A percentile compares a stretch with the other conserved stretches of the same genome.
Evolutionary conservation across 768 basidiomycete genomes (phyloP).

Genomic region (Pisolithus microcarpus): DNA sequence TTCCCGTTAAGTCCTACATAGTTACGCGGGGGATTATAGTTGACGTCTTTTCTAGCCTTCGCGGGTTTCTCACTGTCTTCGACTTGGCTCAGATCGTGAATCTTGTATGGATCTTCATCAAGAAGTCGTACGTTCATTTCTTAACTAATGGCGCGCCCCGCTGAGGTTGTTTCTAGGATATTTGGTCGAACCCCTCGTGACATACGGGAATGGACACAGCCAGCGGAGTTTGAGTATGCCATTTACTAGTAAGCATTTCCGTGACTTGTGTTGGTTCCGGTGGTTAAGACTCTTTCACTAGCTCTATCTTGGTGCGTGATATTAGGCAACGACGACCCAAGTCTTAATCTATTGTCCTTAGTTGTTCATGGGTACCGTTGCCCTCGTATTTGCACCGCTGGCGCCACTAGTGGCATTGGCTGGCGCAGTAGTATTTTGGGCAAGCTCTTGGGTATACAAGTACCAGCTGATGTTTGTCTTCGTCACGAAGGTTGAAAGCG

Average conservation of each 20-base stretch:
- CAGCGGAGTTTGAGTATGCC: constrained; percentile 82
- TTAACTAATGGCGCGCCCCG: constrained; percentile 1
- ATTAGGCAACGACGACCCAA: not conserved
- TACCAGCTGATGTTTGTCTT: constrained; percentile 96
- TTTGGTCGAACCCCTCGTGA: constrained; percentile 89
- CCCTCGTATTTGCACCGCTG: constrained; percentile 87
- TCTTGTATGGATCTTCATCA: constrained; percentile 76
- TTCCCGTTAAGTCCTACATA: constrained; percentile 62
- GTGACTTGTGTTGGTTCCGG: constrained; percentile 1
- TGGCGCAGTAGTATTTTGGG: constrained; percentile 81
- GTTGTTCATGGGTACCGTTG: constrained; percentile 92
- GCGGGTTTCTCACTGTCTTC: constrained; percentile 91
- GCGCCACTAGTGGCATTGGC: constrained; percentile 86
- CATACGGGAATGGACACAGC: constrained; percentile 84
- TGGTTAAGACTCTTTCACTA: constrained; percentile 10
- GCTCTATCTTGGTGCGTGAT: constrained; percentile 49
- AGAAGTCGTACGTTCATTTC: constrained; percentile 52
- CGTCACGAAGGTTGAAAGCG: constrained; percentile 83
- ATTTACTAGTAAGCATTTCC: constrained; percentile 63
- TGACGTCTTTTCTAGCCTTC: constrained; percentile 45
- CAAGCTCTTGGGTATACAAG: constrained; percentile 84
- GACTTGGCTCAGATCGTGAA: constrained; percentile 95
- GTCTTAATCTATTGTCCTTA: constrained; percentile 19
- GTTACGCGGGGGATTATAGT: constrained; percentile 2
- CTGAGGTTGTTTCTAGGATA: constrained; percentile 34